Percentiles rank a stretch among this genome's conserved stretches.
Evolutionary conservation across 768 basidiomycete species (phyloP).

Genomic region (Lactarius sanguifluus): DNA sequence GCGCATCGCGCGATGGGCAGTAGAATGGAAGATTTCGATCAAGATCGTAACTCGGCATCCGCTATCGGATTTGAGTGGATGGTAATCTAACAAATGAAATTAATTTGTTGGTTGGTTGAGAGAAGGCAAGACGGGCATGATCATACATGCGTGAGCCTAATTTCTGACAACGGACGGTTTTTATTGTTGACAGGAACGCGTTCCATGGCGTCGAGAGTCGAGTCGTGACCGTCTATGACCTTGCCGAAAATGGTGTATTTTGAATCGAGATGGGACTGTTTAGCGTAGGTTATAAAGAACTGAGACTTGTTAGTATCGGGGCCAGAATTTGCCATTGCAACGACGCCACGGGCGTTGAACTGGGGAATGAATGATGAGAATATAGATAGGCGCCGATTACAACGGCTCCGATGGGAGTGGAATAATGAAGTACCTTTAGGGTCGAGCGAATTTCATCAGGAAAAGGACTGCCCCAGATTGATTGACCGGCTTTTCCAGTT

Average conservation of each 20-base stretch:
- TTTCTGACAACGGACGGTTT: constrained; percentile 82
- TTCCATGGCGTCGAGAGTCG: constrained; percentile 93
- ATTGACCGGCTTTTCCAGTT: constrained; percentile 94
- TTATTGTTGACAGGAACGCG: constrained; percentile 87
- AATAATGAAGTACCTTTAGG: constrained; percentile 62
- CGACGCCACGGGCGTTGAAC: constrained; percentile 94
- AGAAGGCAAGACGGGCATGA: neutral
- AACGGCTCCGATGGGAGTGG: constrained; percentile 21
- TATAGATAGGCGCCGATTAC: constrained; percentile 1
- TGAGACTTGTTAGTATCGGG: constrained; percentile 91
- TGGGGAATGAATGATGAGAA: constrained; percentile 36
- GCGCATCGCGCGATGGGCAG: neutral
- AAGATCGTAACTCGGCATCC: constrained; percentile 54
- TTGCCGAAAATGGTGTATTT: constrained; percentile 95
- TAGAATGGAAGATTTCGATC: neutral
- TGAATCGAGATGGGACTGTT: constrained; percentile 91
- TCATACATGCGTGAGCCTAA: constrained; percentile 77
- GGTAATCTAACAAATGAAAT: constrained; percentile 52
- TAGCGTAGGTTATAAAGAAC: constrained; percentile 88
- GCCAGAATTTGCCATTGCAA: constrained; percentile 98
- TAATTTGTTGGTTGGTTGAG: constrained; percentile 6
- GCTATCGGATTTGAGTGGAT: constrained; percentile 97
- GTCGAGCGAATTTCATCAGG: constrained; percentile 92
- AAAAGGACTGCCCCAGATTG: constrained; percentile 93
- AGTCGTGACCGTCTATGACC: constrained; percentile 98